Percentiles rank a stretch among this genome's conserved stretches.
Evolutionary conservation across 495 filamentous ascomycete genomes (phyloP).

Genomic region (Penicillium ochrochloron): DNA sequence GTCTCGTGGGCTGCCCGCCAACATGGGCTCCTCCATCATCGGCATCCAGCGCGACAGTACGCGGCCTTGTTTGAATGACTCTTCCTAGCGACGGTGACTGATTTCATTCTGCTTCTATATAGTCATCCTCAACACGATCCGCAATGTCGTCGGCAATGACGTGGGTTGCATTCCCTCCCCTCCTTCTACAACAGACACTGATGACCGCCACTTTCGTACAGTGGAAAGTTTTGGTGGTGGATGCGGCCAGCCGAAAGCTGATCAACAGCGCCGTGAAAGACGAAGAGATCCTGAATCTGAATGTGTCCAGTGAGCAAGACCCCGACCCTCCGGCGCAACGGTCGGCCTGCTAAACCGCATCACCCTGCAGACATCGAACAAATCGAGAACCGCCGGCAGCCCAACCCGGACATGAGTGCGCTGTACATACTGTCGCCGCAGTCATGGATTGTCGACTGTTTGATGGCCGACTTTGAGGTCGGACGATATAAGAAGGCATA

Average conservation of each 20-base stretch:
- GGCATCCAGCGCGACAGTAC: constrained; percentile 57
- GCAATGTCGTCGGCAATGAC: constrained; percentile 61
- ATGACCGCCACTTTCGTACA: constrained; percentile 42
- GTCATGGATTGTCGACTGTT: constrained; percentile 86
- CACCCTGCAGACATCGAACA: constrained; percentile 76
- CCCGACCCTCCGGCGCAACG: constrained; percentile 1
- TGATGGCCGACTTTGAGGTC: constrained; percentile 88
- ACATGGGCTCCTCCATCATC: constrained; percentile 56
- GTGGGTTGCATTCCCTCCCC: constrained; percentile 43
- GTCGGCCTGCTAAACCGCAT: constrained; percentile 35
- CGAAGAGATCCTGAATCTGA: constrained; percentile 93
- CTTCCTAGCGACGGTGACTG: constrained; percentile 11
- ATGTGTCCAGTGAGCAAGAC: constrained; percentile 79
- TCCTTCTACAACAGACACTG: constrained; percentile 35
- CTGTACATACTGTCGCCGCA: constrained; percentile 87
- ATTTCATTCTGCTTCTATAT: constrained; percentile 6
- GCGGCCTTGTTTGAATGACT: constrained; percentile 23
- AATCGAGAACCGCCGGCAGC: constrained; percentile 80
- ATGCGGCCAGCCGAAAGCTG: constrained; percentile 76
- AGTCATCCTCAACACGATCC: constrained; percentile 66
- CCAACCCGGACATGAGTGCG: constrained; percentile 88
- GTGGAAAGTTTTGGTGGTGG: constrained; percentile 96
- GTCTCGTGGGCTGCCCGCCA: constrained; percentile 45
- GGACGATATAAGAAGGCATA: constrained; percentile 73
- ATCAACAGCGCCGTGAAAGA: constrained; percentile 87